Evolutionary conservation across 176 grass and related monocot species (phyloP).

Genomic region (Carex kokanica): DNA sequence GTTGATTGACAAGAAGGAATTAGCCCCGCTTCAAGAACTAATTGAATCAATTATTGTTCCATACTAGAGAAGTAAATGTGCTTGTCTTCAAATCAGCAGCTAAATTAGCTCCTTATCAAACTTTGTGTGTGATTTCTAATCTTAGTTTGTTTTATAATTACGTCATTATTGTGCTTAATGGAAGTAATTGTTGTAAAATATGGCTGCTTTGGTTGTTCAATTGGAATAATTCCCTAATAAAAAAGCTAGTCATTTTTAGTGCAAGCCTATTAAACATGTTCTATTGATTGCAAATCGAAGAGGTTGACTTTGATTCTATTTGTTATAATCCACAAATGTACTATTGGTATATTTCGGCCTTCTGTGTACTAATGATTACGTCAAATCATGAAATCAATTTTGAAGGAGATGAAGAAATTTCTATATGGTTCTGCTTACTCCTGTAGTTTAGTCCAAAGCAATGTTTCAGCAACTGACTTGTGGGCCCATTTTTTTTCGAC

Average conservation of each 20-base stretch:
- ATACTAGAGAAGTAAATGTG: conserved; percentile 34
- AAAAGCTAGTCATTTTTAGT: conserved; percentile 11
- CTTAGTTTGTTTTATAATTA: conserved; percentile 4
- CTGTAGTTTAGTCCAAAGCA: neutral
- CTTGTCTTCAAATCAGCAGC: conserved; percentile 11
- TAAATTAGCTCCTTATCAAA: conserved; percentile 4
- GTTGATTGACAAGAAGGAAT: conserved; percentile 93
- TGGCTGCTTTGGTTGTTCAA: conserved; percentile 17
- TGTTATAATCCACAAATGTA: neutral
- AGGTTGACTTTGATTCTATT: neutral
- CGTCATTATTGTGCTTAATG: conserved; percentile 15
- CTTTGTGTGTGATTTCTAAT: conserved; percentile 22
- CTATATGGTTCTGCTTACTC: neutral
- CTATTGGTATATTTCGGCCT: neutral
- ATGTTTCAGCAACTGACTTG: neutral
- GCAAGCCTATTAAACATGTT: conserved; percentile 12
- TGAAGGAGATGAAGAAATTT: neutral
- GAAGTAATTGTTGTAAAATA: conserved; percentile 8
- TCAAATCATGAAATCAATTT: neutral
- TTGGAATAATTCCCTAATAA: conserved; percentile 16
- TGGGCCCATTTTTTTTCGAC: neutral
- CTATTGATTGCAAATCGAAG: neutral
- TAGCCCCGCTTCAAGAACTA: conserved; percentile 89
- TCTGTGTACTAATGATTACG: neutral
- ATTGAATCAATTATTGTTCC: conserved; percentile 96